phyloP scores from a whole-genome alignment of 306 rosid genomes.

The cucumber (Cucumis sativus) region Cucumber_9930_V3 NC_026660.2:18819001-18819500 shows the following conservation, averaged over 20 bases:
- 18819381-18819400: not conserved
- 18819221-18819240: slow-evolving; percentile 98
- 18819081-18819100: not conserved
- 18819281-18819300: not conserved
- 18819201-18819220: slow-evolving; percentile 95
- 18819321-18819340: not conserved
- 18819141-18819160: slow-evolving; percentile 89
- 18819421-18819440: not conserved
- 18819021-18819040: not conserved
- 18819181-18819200: slow-evolving; percentile 87
- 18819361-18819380: not conserved
- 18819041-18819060: not conserved
- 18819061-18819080: not conserved
- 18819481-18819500: not conserved
- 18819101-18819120: slow-evolving; percentile 9
- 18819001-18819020: not conserved
- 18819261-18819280: not conserved
- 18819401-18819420: not conserved
- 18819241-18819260: slow-evolving; percentile 59
- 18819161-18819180: slow-evolving; percentile 77
- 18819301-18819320: not conserved
- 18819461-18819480: not conserved
- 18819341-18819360: not conserved
- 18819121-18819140: slow-evolving; percentile 97
- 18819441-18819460: not conserved